Conservation (phyloP, 1,139 yeast species). For the Nadsonia commutata region DNA sequence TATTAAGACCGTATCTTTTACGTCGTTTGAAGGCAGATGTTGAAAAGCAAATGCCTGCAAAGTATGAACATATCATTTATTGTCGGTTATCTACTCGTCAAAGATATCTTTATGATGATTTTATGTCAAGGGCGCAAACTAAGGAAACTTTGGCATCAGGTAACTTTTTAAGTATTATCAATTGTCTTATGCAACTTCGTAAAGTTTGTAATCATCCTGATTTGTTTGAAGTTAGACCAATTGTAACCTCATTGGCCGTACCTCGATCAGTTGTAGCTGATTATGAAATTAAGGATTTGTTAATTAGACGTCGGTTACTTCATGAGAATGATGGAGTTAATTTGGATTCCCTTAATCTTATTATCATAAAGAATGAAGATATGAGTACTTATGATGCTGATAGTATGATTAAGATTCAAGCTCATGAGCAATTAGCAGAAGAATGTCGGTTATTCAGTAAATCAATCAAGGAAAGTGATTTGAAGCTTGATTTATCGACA, state of each 20-base stretch:
- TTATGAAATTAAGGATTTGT: slow-evolving; percentile 31
- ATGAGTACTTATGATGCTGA: slow-evolving; percentile 35
- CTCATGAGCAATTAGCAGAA: slow-evolving; percentile 30
- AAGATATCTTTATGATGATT: slow-evolving; percentile 83
- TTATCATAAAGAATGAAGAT: slow-evolving; percentile 36
- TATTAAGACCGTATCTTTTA: slow-evolving; percentile 77
- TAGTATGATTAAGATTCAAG: slow-evolving; percentile 32
- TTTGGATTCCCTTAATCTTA: slow-evolving; percentile 45
- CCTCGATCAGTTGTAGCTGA: slow-evolving; percentile 44
- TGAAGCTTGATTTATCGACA: slow-evolving; percentile 34
- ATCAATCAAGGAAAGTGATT: slow-evolving; percentile 9
- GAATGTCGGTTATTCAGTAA: slow-evolving; percentile 13
- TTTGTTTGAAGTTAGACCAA: slow-evolving; percentile 88
- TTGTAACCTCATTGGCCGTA: slow-evolving; percentile 77
- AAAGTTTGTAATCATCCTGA: slow-evolving; percentile 98
- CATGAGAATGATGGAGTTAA: slow-evolving; percentile 27
- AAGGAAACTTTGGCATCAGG: slow-evolving; percentile 89
- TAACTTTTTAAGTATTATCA: slow-evolving; percentile 84
- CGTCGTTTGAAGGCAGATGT: slow-evolving; percentile 93
- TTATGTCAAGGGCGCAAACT: slow-evolving; percentile 94
- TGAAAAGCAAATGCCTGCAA: slow-evolving; percentile 98
- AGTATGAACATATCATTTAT: slow-evolving; percentile 85
- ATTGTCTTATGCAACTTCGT: slow-evolving; percentile 93
- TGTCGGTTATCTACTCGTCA: slow-evolving; percentile 91
- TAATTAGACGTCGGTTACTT: slow-evolving; percentile 30